Evolutionary conservation across 1,284 basidiomycete species (phyloP), one percentile per base, ranked within the genome.

Genomic region (Ustilago esculenta): DNA sequence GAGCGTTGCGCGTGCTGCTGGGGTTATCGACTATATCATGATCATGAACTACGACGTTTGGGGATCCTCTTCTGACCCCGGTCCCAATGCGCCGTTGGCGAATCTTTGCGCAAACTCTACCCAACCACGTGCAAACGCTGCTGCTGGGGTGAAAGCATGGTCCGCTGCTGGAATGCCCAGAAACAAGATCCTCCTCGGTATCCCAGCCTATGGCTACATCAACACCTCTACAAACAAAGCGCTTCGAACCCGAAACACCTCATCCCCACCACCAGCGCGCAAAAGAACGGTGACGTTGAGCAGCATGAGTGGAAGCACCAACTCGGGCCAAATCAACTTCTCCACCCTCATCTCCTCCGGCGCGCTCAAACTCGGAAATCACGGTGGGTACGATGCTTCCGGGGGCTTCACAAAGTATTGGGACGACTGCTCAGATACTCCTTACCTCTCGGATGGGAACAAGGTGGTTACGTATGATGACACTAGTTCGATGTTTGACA

Each of bases 21-120:
- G 20, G 10, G 73, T 56, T 15, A 39, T 79, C 27, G 68, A 76
- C 30, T 76, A 72, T 46, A 57, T 79, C 43, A 59, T 77, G 49
- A 72, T 79, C 54, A 79, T 79, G 77, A 77, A 79, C 56, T 79
- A 79, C 47, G 77, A 79, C 39, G 75, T 79, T 27, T 76, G 72
- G 74, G 76, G 74, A 1, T 47, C 55, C 10, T 55, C 49, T 1
- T 33, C 39, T 3, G 44, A 63, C 20, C 75, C 73, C 0, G 77
- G 75, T 5, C 66, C 75, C 3, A 79, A 79, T 33, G 73, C 75
- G 6, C 77, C 77, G 15, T 37, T 79, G n/a, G 73, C 71, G 15
- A 64, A 79, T 33, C 57, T 76, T 11, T 79, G 77, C 29, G 72
- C 69, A 18, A 76, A 77, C 58, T 69, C 64, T 14, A 54, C 72